Conservation (phyloP, 73 alveolate species). For the Paraurostyla sp. region DNA sequence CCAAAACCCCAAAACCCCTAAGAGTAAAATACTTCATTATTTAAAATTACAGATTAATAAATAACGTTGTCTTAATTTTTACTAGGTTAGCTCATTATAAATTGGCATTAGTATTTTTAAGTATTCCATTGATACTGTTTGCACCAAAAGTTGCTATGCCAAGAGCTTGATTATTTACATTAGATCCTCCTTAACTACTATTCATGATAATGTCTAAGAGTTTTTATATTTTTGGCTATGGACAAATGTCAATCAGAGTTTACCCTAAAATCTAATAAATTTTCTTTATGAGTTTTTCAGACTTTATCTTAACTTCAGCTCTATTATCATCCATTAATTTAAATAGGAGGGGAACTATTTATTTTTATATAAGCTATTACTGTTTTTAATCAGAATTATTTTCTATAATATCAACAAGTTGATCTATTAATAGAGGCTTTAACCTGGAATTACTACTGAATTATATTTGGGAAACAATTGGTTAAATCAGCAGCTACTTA, state of each 20-base stretch:
- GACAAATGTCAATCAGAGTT: slow-evolving; percentile 11
- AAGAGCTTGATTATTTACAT: not conserved
- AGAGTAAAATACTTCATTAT: too few species aligned
- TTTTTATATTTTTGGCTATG: slow-evolving; percentile 13
- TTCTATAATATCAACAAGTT: not conserved
- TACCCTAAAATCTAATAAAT: not conserved
- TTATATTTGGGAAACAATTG: not conserved
- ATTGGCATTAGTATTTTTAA: slow-evolving; percentile 16
- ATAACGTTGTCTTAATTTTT: too few species aligned
- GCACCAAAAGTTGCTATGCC: slow-evolving; percentile 45
- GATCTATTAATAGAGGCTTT: slow-evolving; percentile 32
- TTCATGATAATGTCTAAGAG: slow-evolving; percentile 18
- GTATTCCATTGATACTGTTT: not conserved
- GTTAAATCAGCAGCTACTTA: not conserved
- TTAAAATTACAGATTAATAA: too few species aligned
- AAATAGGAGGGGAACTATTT: not conserved
- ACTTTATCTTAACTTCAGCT: not conserved
- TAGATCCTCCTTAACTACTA: not conserved
- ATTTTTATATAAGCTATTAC: not conserved
- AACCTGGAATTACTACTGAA: slow-evolving; percentile 34
- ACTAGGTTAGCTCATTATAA: too few species aligned
- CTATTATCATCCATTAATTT: slow-evolving; percentile 45
- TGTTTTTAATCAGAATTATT: not conserved
- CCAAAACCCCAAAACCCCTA: too few species aligned
- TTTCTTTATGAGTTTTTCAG: slow-evolving; percentile 11